Evolutionary conservation across 176 grass and related monocot species (phyloP), one percentile per base, ranked within the genome.

Genomic region (Eleusine indica): DNA sequence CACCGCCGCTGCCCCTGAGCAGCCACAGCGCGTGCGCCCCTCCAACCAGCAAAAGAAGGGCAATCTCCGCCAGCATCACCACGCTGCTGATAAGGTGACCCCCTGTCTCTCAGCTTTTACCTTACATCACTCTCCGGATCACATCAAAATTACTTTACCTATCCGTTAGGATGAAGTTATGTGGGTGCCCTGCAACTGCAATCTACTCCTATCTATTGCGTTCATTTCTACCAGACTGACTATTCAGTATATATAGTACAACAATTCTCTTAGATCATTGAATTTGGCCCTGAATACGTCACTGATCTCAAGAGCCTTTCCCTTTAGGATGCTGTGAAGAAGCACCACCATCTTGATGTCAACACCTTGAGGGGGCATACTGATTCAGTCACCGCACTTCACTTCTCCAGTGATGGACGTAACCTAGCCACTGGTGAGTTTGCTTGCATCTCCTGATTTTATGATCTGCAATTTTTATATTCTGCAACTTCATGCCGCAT

Each of bases 351-450:
- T 72, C 96, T 99, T 38, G 93, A 92, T 81, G 32, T 99, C 65
- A 99, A 96, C 78, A 94, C 96, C 57, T 79, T 99, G 18, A 96
- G 92, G 81, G 96, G 96, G 1, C 93, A 99, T 53, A 85, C 85
- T 4, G 93, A 96, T 54, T 82, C 87, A 2, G 91, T 99, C 48
- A 99, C 96, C 0, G 82, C 96, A 11, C 66, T 99, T 69, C 69
- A 73, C 75, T 99, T 99, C 86, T 99, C 96, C 30, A 71, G 30
- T 9, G 93, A 99, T 9, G 88, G 87, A 62, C 70, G 53, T 67
- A 94, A 90, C 79, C 87, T 99, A 19, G 89, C 86, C 71, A 99
- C 96, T 0, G 93, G 93, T 99, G 78, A 82, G 85, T 56, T 58
- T 63, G 28, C 19, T 51, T n/a, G 12, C 3, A 2, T 60, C 38